phyloP scores from a whole-genome alignment of 441 rosid genomes.

The Adansonia madagascariensis region DNA sequence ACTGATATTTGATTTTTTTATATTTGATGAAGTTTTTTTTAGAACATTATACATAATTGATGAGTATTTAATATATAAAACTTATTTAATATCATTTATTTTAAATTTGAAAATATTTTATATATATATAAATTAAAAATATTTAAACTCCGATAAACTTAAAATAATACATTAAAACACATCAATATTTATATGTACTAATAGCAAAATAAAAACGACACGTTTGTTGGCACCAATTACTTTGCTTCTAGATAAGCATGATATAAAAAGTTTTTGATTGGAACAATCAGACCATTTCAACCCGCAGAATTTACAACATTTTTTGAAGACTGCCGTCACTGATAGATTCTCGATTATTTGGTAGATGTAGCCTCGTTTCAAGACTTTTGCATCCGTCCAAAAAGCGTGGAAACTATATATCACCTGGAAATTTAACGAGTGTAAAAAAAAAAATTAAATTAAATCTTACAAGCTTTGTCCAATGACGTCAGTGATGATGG shows the following conservation, averaged over 20 bases:
- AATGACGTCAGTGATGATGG: conserved; percentile 5
- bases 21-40: no score
- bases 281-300: not conserved
- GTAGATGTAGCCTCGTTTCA: not conserved
- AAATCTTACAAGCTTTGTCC: not conserved
- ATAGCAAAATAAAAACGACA: no score
- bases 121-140: no score
- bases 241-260: not conserved
- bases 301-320: not conserved
- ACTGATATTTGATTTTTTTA: no score
- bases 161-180: no score
- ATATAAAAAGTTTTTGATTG: not conserved
- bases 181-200: no score
- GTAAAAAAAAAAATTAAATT: not conserved
- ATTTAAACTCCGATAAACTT: no score
- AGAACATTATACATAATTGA: no score
- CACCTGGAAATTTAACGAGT: not conserved
- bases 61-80: no score
- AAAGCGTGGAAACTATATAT: not conserved
- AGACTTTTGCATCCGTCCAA: not conserved
- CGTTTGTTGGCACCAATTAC: no score
- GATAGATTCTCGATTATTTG: not conserved
- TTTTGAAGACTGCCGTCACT: not conserved
- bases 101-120: no score
- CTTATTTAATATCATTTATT: no score